phyloP scores from a whole-genome alignment of 352 stramenopile genomes.

The Phytophthora capsici region DNA sequence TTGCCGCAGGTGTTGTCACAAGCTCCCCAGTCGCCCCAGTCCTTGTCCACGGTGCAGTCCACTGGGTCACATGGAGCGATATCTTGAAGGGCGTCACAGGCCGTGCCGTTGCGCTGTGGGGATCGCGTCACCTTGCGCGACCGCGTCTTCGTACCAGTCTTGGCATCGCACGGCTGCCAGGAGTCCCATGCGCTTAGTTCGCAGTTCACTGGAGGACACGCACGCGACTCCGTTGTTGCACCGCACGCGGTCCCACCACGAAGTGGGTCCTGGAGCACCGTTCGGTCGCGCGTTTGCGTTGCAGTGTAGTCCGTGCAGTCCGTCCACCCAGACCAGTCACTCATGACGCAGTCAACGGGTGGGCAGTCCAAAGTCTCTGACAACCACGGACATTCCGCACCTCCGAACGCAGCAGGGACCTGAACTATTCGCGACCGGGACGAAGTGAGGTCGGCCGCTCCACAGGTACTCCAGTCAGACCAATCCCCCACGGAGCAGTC shows the following conservation, averaged over 20 bases:
- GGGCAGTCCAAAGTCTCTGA: constrained; percentile 47
- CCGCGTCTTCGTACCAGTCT: constrained; percentile 32
- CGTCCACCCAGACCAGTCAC: constrained; percentile 52
- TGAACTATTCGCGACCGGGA: constrained; percentile 38
- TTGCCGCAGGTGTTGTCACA: constrained; percentile 46
- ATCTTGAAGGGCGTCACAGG: constrained; percentile 40
- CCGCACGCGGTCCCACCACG: constrained; percentile 47
- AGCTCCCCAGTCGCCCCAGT: constrained; percentile 51
- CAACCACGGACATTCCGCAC: constrained; percentile 39
- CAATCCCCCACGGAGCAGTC: constrained; percentile 49
- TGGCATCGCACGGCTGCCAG: constrained; percentile 42
- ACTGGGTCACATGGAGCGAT: constrained; percentile 40
- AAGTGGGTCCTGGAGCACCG: constrained; percentile 39
- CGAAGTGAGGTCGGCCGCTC: constrained; percentile 30
- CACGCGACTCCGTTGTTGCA: constrained; percentile 29
- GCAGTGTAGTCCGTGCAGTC: constrained; percentile 51
- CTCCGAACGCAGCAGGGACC: constrained; percentile 28
- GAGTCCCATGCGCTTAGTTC: constrained; percentile 38
- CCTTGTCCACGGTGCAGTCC: constrained; percentile 50
- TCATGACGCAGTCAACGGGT: constrained; percentile 48
- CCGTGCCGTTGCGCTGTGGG: constrained; percentile 36
- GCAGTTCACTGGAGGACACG: constrained; percentile 55
- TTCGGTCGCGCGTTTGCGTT: constrained; percentile 49
- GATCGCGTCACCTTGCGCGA: constrained; percentile 29
- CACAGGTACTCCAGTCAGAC: constrained; percentile 47